Conservation (phyloP, 345 rosid species). For the Lepidium aucheri region DNA sequence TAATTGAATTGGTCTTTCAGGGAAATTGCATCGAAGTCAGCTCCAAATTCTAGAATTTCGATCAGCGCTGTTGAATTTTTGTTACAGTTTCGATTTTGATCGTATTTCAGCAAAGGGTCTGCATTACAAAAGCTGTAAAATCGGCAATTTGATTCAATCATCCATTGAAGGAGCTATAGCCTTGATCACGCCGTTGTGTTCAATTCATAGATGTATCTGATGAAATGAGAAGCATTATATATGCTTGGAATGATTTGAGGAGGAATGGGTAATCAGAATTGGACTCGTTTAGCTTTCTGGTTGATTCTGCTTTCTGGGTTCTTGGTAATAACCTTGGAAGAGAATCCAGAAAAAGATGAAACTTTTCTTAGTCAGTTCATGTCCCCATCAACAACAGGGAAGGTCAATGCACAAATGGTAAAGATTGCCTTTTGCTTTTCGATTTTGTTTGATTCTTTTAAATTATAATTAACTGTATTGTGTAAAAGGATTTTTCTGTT, state of each 20-base stretch:
- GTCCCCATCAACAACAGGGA: constrained; percentile 41
- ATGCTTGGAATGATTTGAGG: constrained; percentile 21
- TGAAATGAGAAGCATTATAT: constrained; percentile 34
- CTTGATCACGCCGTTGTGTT: neutral
- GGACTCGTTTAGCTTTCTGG: constrained; percentile 22
- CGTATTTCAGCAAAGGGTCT: constrained; percentile 6
- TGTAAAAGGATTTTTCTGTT: neutral
- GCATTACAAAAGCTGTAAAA: neutral
- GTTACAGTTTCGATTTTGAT: constrained; percentile 23
- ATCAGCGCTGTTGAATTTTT: constrained; percentile 13
- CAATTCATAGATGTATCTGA: neutral
- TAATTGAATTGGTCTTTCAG: constrained; percentile 3
- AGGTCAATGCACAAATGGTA: constrained; percentile 52
- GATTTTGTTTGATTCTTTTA: neutral
- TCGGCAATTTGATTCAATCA: neutral
- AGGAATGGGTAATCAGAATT: constrained; percentile 27
- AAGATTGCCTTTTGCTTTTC: constrained; percentile 9
- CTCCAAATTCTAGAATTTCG: constrained; percentile 5
- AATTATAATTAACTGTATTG: neutral
- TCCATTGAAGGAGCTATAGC: neutral
- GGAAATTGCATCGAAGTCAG: constrained; percentile 12
- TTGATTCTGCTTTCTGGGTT: constrained; percentile 32
- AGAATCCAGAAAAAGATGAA: constrained; percentile 35
- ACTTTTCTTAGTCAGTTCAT: constrained; percentile 31
- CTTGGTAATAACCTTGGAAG: constrained; percentile 31